phyloP scores from a whole-genome alignment of 2,329 filamentous ascomycete genomes.

The Neonectria neomacrospora region DNA sequence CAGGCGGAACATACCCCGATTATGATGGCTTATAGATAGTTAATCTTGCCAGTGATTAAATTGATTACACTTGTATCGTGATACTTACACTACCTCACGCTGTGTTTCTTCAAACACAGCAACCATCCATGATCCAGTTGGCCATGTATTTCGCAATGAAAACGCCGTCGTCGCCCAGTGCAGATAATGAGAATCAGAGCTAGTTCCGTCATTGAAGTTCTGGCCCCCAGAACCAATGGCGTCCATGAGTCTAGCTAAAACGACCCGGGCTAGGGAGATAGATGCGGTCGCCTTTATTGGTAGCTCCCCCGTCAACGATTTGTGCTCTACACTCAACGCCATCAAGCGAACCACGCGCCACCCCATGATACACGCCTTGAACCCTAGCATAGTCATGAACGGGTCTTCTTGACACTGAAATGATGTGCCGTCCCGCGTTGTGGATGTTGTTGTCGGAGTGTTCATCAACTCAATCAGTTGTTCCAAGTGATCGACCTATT shows the following conservation, averaged over 20 bases:
- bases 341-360: conserved; percentile 26
- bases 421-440: not conserved
- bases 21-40: conserved; percentile 18
- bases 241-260: conserved; percentile 21
- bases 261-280: conserved; percentile 9
- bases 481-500: conserved; percentile 24
- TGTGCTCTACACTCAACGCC: conserved; percentile 20
- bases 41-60: not conserved
- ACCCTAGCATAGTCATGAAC: conserved; percentile 23
- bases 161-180: conserved; percentile 22
- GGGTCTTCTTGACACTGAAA: conserved; percentile 16
- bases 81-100: conserved; percentile 15
- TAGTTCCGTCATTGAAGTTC: conserved; percentile 12
- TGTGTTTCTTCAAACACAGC: conserved; percentile 25
- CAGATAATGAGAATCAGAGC: conserved; percentile 16
- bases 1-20: conserved; percentile 27
- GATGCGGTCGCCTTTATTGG: conserved; percentile 11
- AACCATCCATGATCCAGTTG: conserved; percentile 27
- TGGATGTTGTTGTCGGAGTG: not conserved
- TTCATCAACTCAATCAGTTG: conserved; percentile 22
- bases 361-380: conserved; percentile 28
- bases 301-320: conserved; percentile 7
- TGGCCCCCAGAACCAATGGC: conserved; percentile 14
- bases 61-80: not conserved
- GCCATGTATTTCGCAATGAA: conserved; percentile 20